These are phyloP conservation scores for Erysimum cheiranthoides DNA, from an alignment of 345 rosid genomes.

Conservation along the genomic window DNA sequence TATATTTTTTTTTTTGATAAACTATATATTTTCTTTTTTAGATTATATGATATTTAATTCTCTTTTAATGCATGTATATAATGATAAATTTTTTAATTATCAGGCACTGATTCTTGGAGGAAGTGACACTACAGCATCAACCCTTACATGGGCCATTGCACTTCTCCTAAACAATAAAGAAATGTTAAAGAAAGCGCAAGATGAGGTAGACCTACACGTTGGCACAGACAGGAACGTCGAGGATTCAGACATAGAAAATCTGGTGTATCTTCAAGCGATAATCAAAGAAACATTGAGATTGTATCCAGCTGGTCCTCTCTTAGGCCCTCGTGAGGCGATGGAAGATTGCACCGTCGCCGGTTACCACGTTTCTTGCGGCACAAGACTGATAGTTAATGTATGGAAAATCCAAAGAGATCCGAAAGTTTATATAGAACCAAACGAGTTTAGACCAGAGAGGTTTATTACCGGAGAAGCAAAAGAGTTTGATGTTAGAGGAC, in stretches of 20 bases:
- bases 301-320: slow-evolving; percentile 65
- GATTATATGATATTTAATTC: too few species aligned
- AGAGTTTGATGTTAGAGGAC: slow-evolving; percentile 46
- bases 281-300: slow-evolving; percentile 66
- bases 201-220: slow-evolving; percentile 57
- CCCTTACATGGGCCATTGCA: slow-evolving; percentile 68
- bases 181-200: slow-evolving; percentile 51
- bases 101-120: slow-evolving; percentile 64
- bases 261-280: slow-evolving; percentile 63
- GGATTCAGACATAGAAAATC: slow-evolving; percentile 57
- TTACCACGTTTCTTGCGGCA: slow-evolving; percentile 52
- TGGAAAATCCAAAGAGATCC: slow-evolving; percentile 66
- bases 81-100: neutral
- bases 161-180: slow-evolving; percentile 59
- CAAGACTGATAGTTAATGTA: slow-evolving; percentile 56
- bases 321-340: slow-evolving; percentile 56
- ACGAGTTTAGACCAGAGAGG: slow-evolving; percentile 57
- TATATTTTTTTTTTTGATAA: too few species aligned
- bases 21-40: too few species aligned
- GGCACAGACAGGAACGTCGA: slow-evolving; percentile 56
- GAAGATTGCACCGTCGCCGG: slow-evolving; percentile 60
- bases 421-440: slow-evolving; percentile 46
- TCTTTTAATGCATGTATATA: neutral
- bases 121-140: slow-evolving; percentile 52
- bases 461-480: slow-evolving; percentile 55